Conservation (phyloP, 2,329 filamentous ascomycete genomes). For the Sporothrix globosa region DNA sequence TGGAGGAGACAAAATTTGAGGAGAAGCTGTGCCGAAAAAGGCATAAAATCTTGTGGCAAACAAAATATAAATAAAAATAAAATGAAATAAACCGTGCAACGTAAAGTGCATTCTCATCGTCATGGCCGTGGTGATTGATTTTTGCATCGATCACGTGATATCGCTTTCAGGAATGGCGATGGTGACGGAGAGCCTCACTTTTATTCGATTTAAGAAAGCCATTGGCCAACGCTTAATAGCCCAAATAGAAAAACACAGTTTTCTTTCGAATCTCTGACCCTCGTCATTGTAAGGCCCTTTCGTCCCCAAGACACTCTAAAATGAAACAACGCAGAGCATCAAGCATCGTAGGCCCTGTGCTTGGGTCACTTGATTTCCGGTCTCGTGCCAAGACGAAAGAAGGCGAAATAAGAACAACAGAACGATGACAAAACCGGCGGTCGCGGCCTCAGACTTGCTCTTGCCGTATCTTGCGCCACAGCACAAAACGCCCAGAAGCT, state of each 20-base stretch:
- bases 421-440: neutral
- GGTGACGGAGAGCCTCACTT: neutral
- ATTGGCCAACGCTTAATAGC: neutral
- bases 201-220: neutral
- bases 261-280: too few species aligned
- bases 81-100: neutral
- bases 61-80: neutral
- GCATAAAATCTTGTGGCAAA: neutral
- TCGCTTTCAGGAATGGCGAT: neutral
- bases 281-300: too few species aligned
- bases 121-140: neutral
- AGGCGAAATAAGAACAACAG: neutral
- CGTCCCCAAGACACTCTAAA: neutral
- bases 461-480: neutral
- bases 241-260: neutral
- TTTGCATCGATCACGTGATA: neutral
- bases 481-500: conserved; percentile 21
- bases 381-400: conserved; percentile 10
- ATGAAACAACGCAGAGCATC: neutral
- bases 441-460: too few species aligned
- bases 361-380: neutral
- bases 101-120: too few species aligned
- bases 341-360: neutral
- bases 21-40: neutral
- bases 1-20: conserved; percentile 8